phyloP scores from a whole-genome alignment of 2,329 filamentous ascomycete genomes.

The Plenodomus tracheiphilus region DNA sequence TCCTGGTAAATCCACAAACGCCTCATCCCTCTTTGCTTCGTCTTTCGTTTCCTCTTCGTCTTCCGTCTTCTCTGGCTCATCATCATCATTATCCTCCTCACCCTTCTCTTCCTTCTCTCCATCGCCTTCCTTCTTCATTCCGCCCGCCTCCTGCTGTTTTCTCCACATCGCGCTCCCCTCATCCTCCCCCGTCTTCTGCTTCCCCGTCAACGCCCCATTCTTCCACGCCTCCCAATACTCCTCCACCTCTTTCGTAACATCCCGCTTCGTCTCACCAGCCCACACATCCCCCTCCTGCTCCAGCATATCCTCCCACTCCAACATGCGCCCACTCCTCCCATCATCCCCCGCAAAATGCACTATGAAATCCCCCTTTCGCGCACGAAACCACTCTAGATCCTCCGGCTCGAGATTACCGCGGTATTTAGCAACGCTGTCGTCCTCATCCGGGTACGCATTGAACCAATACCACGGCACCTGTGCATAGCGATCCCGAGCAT shows the following conservation, averaged over 20 bases:
- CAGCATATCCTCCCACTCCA: slow-evolving; percentile 37
- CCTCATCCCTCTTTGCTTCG: too few relatives aligned
- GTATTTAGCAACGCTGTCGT: slow-evolving; percentile 13
- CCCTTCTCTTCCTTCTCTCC: too few relatives aligned
- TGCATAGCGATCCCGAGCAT: slow-evolving; percentile 17
- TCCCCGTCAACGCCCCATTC: slow-evolving; percentile 2
- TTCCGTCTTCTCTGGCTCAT: too few relatives aligned
- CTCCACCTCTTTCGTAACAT: slow-evolving; percentile 30
- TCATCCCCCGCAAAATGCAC: slow-evolving; percentile 48
- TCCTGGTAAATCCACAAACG: too few relatives aligned
- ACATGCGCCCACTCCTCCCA: slow-evolving; percentile 41
- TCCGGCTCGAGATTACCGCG: slow-evolving; percentile 44
- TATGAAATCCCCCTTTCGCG: slow-evolving; percentile 47
- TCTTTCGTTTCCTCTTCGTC: too few relatives aligned
- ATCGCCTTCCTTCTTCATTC: too few relatives aligned
- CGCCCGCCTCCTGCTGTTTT: too few relatives aligned
- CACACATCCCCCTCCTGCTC: slow-evolving; percentile 26
- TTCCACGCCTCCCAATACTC: slow-evolving; percentile 16
- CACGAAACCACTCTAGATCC: slow-evolving; percentile 38
- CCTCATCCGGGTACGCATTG: slow-evolving; percentile 46
- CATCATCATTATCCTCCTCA: too few relatives aligned
- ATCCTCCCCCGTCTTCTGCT: slow-evolving; percentile 7
- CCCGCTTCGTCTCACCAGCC: slow-evolving; percentile 21
- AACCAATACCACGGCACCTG: slow-evolving; percentile 50
- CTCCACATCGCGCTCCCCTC: not conserved